phyloP scores from a whole-genome alignment of 768 basidiomycete genomes.

The Suillus paluster region DNA sequence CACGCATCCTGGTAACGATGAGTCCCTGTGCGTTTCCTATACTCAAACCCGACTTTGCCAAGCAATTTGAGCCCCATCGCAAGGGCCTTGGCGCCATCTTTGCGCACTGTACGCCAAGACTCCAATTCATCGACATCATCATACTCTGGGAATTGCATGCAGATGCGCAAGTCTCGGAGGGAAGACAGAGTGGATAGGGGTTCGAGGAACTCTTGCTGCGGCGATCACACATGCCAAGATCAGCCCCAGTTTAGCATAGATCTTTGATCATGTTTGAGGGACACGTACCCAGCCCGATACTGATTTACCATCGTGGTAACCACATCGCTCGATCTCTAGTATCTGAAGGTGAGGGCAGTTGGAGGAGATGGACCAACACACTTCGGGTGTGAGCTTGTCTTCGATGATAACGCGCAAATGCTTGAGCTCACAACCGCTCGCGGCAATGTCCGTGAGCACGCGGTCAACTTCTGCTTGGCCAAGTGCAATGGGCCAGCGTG shows the following conservation, averaged over 20 bases:
- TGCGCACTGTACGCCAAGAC: slow-evolving; percentile 35
- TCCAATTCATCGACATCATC: slow-evolving; percentile 35
- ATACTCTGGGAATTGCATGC: slow-evolving; percentile 41
- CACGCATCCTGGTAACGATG: slow-evolving; percentile 41
- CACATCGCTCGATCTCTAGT: slow-evolving; percentile 40
- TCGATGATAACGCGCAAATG: slow-evolving; percentile 41
- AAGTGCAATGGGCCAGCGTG: slow-evolving; percentile 41
- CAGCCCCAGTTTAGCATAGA: slow-evolving; percentile 22
- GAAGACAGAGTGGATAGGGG: slow-evolving; percentile 32
- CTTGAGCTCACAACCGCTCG: slow-evolving; percentile 36
- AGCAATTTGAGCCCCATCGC: slow-evolving; percentile 37
- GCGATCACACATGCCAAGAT: slow-evolving; percentile 32
- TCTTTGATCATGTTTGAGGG: slow-evolving; percentile 17
- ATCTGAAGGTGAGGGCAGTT: slow-evolving; percentile 36
- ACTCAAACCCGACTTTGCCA: slow-evolving; percentile 38
- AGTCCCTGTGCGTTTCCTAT: slow-evolving; percentile 40
- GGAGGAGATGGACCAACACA: slow-evolving; percentile 33
- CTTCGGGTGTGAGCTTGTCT: slow-evolving; percentile 37
- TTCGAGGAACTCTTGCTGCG: slow-evolving; percentile 40
- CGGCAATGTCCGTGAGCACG: slow-evolving; percentile 33
- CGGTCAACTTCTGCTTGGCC: slow-evolving; percentile 36
- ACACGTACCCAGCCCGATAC: slow-evolving; percentile 39
- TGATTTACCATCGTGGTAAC: slow-evolving; percentile 42
- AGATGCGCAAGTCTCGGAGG: slow-evolving; percentile 36
- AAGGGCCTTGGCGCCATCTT: slow-evolving; percentile 33